These are phyloP conservation scores for Linum lewisii DNA, from an alignment of 345 rosid species.

Conservation along the genomic window DNA sequence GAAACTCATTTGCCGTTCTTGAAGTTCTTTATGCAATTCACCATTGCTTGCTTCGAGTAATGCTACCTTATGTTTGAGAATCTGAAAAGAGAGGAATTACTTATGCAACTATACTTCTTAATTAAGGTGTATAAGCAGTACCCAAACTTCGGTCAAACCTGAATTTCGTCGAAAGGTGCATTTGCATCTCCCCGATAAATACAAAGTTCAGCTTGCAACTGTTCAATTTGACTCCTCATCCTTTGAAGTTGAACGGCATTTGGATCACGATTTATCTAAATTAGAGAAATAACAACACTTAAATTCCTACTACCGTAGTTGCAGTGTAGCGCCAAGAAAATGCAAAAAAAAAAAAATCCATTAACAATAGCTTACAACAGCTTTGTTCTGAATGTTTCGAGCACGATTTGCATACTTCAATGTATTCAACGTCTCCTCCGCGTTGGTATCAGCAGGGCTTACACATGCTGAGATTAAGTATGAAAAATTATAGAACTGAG, in stretches of 20 bases:
- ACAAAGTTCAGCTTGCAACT: constrained; percentile 75
- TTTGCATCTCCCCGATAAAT: constrained; percentile 65
- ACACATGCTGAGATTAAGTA: constrained; percentile 61
- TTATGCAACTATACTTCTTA: constrained; percentile 12
- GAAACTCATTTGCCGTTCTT: constrained; percentile 51
- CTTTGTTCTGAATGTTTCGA: constrained; percentile 93
- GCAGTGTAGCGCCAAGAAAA: neutral
- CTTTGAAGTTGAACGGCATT: constrained; percentile 66
- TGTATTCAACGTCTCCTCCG: constrained; percentile 93
- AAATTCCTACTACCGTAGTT: neutral
- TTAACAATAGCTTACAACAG: constrained; percentile 50
- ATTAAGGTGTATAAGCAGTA: neutral
- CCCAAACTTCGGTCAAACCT: constrained; percentile 31
- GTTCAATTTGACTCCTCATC: constrained; percentile 94
- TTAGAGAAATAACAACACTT: neutral
- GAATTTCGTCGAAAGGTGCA: constrained; percentile 75
- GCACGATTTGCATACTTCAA: constrained; percentile 97
- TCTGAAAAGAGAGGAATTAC: constrained; percentile 29
- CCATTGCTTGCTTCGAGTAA: constrained; percentile 80
- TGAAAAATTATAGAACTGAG: neutral
- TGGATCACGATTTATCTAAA: constrained; percentile 87
- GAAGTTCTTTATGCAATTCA: constrained; percentile 70
- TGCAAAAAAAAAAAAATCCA: neutral
- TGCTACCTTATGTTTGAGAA: constrained; percentile 72
- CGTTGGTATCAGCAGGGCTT: constrained; percentile 97